Evolutionary conservation across 2,329 filamentous ascomycete species (phyloP).

Genomic region (Colletotrichum phormii): DNA sequence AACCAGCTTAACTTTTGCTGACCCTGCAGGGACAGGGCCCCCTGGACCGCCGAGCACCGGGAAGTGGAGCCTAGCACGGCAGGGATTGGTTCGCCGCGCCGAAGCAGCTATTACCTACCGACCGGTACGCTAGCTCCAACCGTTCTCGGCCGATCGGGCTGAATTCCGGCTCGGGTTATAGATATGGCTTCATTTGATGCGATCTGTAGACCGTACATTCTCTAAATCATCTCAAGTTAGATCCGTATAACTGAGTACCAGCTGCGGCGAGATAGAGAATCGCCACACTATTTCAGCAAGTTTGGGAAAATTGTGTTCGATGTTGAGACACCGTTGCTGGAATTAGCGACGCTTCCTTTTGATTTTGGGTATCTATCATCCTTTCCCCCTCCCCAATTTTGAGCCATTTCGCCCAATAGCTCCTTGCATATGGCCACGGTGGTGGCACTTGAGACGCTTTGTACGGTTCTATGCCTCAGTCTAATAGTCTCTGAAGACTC

Average conservation of each 20-base stretch:
- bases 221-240: background rate
- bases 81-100: conserved; percentile 21
- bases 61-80: conserved; percentile 28
- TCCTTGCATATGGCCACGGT: background rate
- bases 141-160: background rate
- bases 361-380: conserved; percentile 34
- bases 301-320: background rate
- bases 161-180: background rate
- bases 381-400: conserved; percentile 9
- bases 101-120: conserved; percentile 1
- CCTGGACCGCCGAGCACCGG: conserved; percentile 31
- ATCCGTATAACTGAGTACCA: background rate
- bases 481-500: conserved; percentile 79
- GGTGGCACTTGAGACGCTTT: background rate
- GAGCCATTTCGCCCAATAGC: background rate
- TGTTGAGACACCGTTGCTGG: background rate
- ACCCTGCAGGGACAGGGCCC: conserved; percentile 33
- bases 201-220: background rate
- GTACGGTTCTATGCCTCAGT: background rate
- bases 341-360: background rate
- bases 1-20: conserved; percentile 28
- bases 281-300: background rate
- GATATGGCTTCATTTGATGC: background rate
- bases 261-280: background rate
- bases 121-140: conserved; percentile 17